Percentiles rank a stretch among this genome's conserved stretches.
phyloP scores from a whole-genome alignment of 768 basidiomycete species.

The Mycena pura region DNA sequence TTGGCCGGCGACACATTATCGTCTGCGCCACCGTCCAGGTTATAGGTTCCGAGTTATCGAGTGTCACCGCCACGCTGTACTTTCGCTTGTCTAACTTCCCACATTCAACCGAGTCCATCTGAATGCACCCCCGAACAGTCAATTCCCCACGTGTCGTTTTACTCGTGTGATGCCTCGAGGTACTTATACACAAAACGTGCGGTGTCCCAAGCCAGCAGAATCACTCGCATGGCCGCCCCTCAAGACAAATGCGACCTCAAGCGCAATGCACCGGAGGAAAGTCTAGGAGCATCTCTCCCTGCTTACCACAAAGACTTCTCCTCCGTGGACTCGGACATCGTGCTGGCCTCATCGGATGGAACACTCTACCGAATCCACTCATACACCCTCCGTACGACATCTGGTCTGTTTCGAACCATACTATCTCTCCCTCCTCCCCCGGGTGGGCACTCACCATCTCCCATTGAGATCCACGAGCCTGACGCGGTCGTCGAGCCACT shows the following conservation, averaged over 20 bases:
- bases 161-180: constrained; percentile 20
- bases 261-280: background rate
- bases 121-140: no score
- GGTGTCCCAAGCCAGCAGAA: background rate
- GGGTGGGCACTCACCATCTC: constrained; percentile 38
- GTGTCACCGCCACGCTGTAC: no score
- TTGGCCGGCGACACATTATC: no score
- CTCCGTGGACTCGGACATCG: constrained; percentile 27
- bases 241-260: constrained; percentile 5
- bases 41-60: no score
- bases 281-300: background rate
- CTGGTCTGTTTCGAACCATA: constrained; percentile 57
- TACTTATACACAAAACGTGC: background rate
- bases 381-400: constrained; percentile 57
- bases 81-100: no score
- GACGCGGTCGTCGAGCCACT: constrained; percentile 58
- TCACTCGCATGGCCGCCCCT: constrained; percentile 16
- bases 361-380: constrained; percentile 54
- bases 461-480: constrained; percentile 48
- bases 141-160: constrained; percentile 6
- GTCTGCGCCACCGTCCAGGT: no score
- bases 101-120: no score
- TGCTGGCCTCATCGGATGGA: constrained; percentile 37
- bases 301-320: constrained; percentile 25
- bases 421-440: constrained; percentile 56